Base-by-base conservation (phyloP, 352 stramenopile genomes). In the Pythium chondricola region DNA sequence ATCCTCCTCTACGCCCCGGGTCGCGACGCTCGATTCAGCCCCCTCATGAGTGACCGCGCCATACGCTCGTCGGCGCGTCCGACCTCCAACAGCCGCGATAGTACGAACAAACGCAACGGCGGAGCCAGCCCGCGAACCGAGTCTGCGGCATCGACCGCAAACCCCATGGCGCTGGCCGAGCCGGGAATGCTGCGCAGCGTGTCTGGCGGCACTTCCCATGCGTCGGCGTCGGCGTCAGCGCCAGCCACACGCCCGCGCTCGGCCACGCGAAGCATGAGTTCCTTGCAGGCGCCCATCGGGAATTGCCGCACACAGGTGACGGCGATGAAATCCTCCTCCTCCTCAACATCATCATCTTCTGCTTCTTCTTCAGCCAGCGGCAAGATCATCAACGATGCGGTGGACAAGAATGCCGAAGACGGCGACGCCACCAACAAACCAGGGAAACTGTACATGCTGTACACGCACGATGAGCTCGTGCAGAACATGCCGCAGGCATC, bases 201-300 rank as follows among this genome's bases (percentile, higher is more conserved):
- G 6, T 62, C 54, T 2, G 46, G 54, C 13, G 54, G 54, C n/a
- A n/a, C n/a, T n/a, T n/a, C n/a, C n/a, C n/a, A n/a, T n/a, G n/a
- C 13, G 47, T 56, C 22, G 30, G 46, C 18, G 27, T 27, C 24
- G 32, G 29, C 4, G 16, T 27, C 14, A 26, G 26, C 21, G 45
- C n/a, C 44, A 14, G 41, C 43, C 13, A 35, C 37, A 30, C 33
- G 55, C 1, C 55, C 55, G 18, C 55, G 55, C 9, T 47, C 55
- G 13, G 48, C 55, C 21, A 63, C 55, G 22, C 42, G 55, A 5
- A 63, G 55, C 26, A 37, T 58, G 24, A 63, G 55, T 41, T 35
- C 55, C 10, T 58, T 43, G 9, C 18, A 63, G 3, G 33, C 44
- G 14, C 45, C 33, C 29, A n/a, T 8, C 29, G 29, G 29, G 7